phyloP scores from a whole-genome alignment of 2,329 filamentous ascomycete species.

The Fusarium chlamydosporum region DNA sequence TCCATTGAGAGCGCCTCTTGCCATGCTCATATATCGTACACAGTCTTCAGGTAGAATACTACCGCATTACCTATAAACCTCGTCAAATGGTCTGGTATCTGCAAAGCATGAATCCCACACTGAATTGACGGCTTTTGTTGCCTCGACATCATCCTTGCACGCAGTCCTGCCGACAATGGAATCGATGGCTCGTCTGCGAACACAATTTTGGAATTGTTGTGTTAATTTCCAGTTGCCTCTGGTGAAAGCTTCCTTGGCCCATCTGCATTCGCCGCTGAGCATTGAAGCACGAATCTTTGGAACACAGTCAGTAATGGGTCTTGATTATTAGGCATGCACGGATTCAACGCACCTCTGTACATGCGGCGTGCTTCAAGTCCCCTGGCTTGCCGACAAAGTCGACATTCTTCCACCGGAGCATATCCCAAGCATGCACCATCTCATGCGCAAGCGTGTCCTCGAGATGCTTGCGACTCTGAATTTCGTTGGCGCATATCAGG shows the following conservation, averaged over 20 bases:
- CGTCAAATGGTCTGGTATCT: constrained; percentile 95
- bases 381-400: constrained; percentile 76
- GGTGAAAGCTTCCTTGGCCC: constrained; percentile 86
- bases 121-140: constrained; percentile 89
- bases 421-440: constrained; percentile 98
- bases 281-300: constrained; percentile 89
- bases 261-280: constrained; percentile 93
- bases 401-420: constrained; percentile 85
- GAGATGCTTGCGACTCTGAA: constrained; percentile 82
- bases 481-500: constrained; percentile 91
- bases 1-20: constrained; percentile 31
- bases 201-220: constrained; percentile 94
- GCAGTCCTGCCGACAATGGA: constrained; percentile 83
- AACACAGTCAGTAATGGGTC: constrained; percentile 13
- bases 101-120: constrained; percentile 99
- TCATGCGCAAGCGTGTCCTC: constrained; percentile 97
- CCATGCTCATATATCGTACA: constrained; percentile 46
- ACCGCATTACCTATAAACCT: constrained; percentile 82
- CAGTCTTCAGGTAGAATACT: constrained; percentile 16
- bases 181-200: constrained; percentile 82
- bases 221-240: constrained; percentile 89
- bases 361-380: constrained; percentile 89
- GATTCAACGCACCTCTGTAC: constrained; percentile 78
- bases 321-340: background rate
- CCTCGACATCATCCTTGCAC: constrained; percentile 89